Percentiles rank a stretch among this genome's conserved stretches.
Conservation (phyloP, 768 basidiomycete genomes). For the Tricholoma furcatifolium region DNA sequence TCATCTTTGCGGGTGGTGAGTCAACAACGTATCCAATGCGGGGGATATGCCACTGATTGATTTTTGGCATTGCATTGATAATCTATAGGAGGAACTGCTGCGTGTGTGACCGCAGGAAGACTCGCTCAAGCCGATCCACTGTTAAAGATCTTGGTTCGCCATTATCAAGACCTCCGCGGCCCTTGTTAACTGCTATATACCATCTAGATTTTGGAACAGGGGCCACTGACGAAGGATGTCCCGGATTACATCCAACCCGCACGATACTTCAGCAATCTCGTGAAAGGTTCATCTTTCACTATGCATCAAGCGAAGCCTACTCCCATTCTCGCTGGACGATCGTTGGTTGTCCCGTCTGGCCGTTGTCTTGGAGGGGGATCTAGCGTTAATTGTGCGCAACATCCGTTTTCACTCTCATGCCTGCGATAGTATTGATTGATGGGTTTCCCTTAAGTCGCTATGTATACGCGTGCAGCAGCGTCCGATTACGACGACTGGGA, state of each 20-base stretch:
- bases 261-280: conserved; percentile 42
- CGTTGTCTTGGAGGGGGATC: conserved; percentile 64
- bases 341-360: conserved; percentile 40
- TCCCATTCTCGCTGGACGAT: conserved; percentile 40
- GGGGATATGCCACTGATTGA: no score
- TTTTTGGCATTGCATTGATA: no score
- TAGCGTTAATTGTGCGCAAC: conserved; percentile 50
- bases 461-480: conserved; percentile 57
- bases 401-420: no score
- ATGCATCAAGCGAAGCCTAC: conserved; percentile 44
- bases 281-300: conserved; percentile 40
- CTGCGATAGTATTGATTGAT: no score
- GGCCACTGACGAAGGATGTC: conserved; percentile 46
- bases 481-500: conserved; percentile 72
- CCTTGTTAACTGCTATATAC: no score
- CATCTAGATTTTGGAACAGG: conserved; percentile 60
- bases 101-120: conserved; percentile 55
- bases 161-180: not conserved
- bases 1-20: no score
- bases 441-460: no score
- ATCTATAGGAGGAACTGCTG: conserved; percentile 51
- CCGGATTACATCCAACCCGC: conserved; percentile 53
- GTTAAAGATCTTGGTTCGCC: conserved; percentile 51
- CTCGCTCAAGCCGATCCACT: conserved; percentile 51
- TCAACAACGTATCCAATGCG: no score